These are phyloP conservation scores for Solanum neorickii DNA, from an alignment of 257 asterid genomes.

Conservation along the genomic window DNA sequence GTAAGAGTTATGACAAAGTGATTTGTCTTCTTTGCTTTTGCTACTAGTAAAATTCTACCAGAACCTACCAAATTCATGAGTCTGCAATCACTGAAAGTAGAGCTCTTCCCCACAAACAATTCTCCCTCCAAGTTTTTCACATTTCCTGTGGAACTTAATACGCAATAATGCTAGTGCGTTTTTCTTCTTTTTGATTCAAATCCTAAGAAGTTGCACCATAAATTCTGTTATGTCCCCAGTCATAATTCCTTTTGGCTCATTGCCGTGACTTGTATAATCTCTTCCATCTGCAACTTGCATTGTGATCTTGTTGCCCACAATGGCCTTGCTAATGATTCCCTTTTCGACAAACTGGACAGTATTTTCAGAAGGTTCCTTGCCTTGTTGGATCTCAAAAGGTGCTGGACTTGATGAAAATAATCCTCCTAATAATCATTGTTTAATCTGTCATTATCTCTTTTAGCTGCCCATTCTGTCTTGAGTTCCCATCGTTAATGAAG, in stretches of 20 bases:
- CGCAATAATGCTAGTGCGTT: not conserved
- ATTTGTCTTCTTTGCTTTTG: not conserved
- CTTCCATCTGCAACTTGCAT: not conserved
- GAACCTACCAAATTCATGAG: not conserved
- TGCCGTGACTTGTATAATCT: not conserved
- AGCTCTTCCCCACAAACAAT: not conserved
- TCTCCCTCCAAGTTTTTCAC: not conserved
- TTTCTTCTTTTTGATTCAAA: not conserved
- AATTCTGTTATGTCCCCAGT: not conserved
- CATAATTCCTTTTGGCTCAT: not conserved
- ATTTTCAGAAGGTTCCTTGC: not conserved
- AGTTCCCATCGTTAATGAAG: not conserved
- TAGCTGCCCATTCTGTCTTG: not conserved
- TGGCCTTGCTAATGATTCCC: not conserved
- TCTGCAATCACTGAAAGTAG: not conserved
- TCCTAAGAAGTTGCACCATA: not conserved
- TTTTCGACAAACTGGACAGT: not conserved
- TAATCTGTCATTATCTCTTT: not conserved
- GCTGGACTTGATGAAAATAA: not conserved
- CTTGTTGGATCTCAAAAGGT: not conserved
- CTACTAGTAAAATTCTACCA: not conserved
- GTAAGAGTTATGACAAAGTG: not conserved
- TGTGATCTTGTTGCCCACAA: not conserved
- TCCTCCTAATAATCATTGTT: not conserved
- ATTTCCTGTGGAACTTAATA: not conserved